phyloP scores from a whole-genome alignment of 192 early-diverging fungal species.

The Backusella psychrophila region DNA sequence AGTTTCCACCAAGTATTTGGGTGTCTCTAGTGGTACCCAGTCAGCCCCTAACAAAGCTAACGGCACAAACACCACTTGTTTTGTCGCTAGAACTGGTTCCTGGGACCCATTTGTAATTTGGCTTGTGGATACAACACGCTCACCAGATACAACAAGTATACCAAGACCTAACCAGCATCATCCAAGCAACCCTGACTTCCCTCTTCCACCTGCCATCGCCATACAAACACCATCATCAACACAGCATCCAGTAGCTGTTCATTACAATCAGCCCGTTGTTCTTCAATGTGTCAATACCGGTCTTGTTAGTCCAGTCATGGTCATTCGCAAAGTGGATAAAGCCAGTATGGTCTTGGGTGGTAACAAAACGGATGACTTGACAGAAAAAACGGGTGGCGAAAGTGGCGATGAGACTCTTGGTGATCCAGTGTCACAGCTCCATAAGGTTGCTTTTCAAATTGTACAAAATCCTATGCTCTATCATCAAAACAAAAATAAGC shows the following conservation, averaged over 20 bases:
- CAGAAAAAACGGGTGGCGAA: conserved; percentile 31
- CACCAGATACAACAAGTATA: conserved; percentile 32
- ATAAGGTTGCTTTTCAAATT: conserved; percentile 89
- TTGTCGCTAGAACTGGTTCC: conserved; percentile 64
- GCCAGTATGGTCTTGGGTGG: conserved; percentile 70
- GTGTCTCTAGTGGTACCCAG: conserved; percentile 44
- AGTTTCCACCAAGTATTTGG: conserved; percentile 82
- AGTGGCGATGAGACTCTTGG: conserved; percentile 54
- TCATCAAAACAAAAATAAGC: not conserved
- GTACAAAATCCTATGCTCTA: conserved; percentile 34
- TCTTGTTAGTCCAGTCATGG: conserved; percentile 74
- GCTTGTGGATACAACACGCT: conserved; percentile 68
- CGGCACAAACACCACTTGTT: conserved; percentile 51
- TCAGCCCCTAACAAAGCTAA: not conserved
- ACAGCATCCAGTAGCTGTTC: conserved; percentile 61
- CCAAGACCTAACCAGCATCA: conserved; percentile 29
- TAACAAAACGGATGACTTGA: conserved; percentile 28
- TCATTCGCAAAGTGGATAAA: conserved; percentile 84
- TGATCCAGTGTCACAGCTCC: conserved; percentile 85
- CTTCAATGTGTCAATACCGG: conserved; percentile 84
- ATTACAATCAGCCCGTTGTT: conserved; percentile 87
- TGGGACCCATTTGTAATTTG: conserved; percentile 93
- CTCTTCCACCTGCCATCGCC: conserved; percentile 72
- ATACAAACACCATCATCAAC: conserved; percentile 56
- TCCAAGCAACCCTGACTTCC: conserved; percentile 37